Base-by-base conservation (phyloP, 768 basidiomycete species). In the Cantharellus anzutake region DNA sequence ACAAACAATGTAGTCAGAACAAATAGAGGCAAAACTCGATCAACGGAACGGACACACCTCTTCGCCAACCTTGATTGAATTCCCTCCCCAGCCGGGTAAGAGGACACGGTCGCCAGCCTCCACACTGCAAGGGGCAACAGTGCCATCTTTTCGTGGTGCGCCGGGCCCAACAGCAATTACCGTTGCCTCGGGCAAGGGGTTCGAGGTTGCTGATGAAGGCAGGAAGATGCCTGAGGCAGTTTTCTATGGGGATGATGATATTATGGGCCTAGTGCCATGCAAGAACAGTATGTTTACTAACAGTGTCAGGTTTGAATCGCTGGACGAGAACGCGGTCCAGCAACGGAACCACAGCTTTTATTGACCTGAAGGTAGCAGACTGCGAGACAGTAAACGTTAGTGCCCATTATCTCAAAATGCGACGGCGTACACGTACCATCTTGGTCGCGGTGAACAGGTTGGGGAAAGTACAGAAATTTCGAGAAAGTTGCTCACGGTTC, bases 291-390 rank as follows among this genome's bases (percentile, higher is more conserved):
- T 16, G 2, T n/a, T 16, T 3, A 75, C 86, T 62, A 67, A 97
- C 93, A 4, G 90, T 88, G 65, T 94, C 92, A 40, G 89, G 76
- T 77, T 97, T 98, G 82, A 94, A 94, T 60, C 93, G 80, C 74
- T 97, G 94, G 62, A 98, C 92, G 64, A 98, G 78, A 63, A 98
- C 88, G 64, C 94, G 88, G 82, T 98, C 94, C 60, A 98, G 76
- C 57, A 98, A 80, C 62, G 94, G 94, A 64, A 88, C 73, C 65
- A 98, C 70, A 60, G 92, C 76, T 75, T 80, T 87, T 80, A 97
- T 97, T 64, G 82, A 83, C 74, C 89, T 96, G 83, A 98, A 91
- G 35, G 92, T 94, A 64, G 52, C 59, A 56, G 4, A 14, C 2
- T 4, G 50, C 4, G 29, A 20, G 60, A 57, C 37, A 61, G 56